Conservation (phyloP, 2,329 filamentous ascomycete genomes). For the Fusarium globosum region DNA sequence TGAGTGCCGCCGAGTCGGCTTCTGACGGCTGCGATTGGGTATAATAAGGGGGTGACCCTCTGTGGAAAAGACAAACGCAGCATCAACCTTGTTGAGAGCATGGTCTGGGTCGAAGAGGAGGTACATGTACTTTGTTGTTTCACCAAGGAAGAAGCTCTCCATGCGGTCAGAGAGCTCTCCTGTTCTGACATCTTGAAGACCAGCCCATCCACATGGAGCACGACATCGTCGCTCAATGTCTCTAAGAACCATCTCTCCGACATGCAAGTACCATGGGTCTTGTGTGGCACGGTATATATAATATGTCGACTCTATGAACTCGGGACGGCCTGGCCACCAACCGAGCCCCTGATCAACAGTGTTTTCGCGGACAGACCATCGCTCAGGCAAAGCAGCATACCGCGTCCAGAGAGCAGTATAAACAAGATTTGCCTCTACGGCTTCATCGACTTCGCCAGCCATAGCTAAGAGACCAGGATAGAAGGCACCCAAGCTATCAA, state of each 20-base stretch:
- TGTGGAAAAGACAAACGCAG: conserved; percentile 92
- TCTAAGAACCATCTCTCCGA: conserved; percentile 92
- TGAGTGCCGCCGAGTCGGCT: conserved; percentile 4
- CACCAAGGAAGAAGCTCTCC: conserved; percentile 98
- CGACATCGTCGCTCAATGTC: conserved; percentile 91
- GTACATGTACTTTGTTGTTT: conserved; percentile 96
- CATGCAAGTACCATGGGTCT: conserved; percentile 95
- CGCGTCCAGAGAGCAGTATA: conserved; percentile 95
- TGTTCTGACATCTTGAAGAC: conserved; percentile 81
- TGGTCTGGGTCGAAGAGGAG: conserved; percentile 88
- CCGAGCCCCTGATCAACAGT: conserved; percentile 86
- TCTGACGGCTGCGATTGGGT: conserved; percentile 58
- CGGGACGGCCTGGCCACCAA: conserved; percentile 96
- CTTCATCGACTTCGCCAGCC: conserved; percentile 90
- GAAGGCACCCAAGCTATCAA: conserved; percentile 95
- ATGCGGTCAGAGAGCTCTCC: conserved; percentile 93
- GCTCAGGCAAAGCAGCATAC: conserved; percentile 92
- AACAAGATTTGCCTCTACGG: conserved; percentile 87
- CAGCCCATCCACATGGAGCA: conserved; percentile 93
- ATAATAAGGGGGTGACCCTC: conserved; percentile 95
- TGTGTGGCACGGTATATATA: conserved; percentile 93
- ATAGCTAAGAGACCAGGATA: conserved; percentile 90
- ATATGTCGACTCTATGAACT: conserved; percentile 97
- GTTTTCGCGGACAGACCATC: conserved; percentile 89
- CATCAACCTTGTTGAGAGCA: conserved; percentile 87